Evolutionary conservation across 2,329 filamentous ascomycete species (phyloP), one percentile per base, ranked within the genome.

Genomic region (Fusarium xyrophilum): DNA sequence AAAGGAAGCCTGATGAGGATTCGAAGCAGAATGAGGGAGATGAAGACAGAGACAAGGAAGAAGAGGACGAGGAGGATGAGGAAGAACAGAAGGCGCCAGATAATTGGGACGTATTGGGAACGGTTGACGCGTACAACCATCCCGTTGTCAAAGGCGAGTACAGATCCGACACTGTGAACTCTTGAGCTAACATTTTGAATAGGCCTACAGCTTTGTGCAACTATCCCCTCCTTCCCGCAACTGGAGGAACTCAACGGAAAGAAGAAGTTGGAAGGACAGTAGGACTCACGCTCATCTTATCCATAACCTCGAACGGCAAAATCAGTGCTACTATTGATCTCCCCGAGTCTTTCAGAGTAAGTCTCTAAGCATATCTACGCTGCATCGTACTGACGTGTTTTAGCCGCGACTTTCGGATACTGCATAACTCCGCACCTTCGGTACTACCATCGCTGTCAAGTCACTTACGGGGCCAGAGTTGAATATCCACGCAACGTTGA

Each of bases 331-430:
- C 39, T 1, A 40, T 40, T 17, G 39, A 40, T 40, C 39, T 40
- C 1, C 38, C 38, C 1, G 21, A 40, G 6, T 40, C 38, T 3
- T 40, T 40, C 2, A 40, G 21, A 23, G 38, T 40, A 23, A 17
- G 21, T 3, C 6, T 23, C 14, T 6, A 23, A 17, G 5, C 0
- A 4, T 5, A 3, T 1, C 14, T 4, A 15, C 0, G n/a, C n/a
- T 23, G 8, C 1, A 3, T 15, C 9, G 9, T 17, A 23, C 38
- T 40, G 21, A 23, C 3, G 2, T 23, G 1, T 11, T 23, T 17
- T 23, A 40, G 38, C 0, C 23, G 14, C n/a, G 7, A 17, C 14
- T 40, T 23, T 40, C 38, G 21, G 38, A 40, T 7, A 40, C 38
- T 11, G 38, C 39, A 40, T 40, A 23, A 14, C 39, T 40, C 4